Evolutionary conservation across 257 asterid genomes (phyloP), one percentile per base, ranked within the genome.

Genomic region (Datura wrightii): DNA sequence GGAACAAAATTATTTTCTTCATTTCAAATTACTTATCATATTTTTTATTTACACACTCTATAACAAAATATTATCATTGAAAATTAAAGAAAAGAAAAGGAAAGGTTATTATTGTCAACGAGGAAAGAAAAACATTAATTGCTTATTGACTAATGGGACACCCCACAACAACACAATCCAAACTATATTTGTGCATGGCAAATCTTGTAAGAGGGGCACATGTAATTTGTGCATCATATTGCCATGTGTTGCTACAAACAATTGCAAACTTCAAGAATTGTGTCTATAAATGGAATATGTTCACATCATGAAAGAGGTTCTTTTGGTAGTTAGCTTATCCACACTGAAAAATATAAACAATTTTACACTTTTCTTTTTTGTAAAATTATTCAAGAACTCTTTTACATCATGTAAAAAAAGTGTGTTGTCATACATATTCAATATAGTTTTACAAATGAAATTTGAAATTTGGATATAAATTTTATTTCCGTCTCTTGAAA

Each of bases 151-250:
- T 7, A 66, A 2, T 8, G 18, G 63, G 14, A 63, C 37, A 48
- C 14, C 44, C 39, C 46, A 60, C 69, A 60, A 9, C 74, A 80
- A 36, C 39, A 80, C 65, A 62, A 82, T 46, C 59, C 60, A 44
- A 76, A 24, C 11, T 10, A 42, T 10, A 60, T 3, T 24, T 65
- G 5, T 65, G 10, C 44, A 65, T 56, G 63, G 1, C 6, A 15
- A 2, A 31, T 31, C 60, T 55, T 34, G 56, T 72, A 58, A 41
- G 3, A 31, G 2, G 2, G 0, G 10, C 44, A 74, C 31, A 48
- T 74, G 86, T 8, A 55, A 65, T 60, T 39, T 41, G 74, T 41
- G 62, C 74, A 63, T 60, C 15, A 82, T 84, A 71, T 76, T 78
- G 58, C 3, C 83, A 62, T 82, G 83, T 60, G 44, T 24, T 52